phyloP scores from a whole-genome alignment of 2,329 filamentous ascomycete genomes.

The Chaetomium olivaceum region DNA sequence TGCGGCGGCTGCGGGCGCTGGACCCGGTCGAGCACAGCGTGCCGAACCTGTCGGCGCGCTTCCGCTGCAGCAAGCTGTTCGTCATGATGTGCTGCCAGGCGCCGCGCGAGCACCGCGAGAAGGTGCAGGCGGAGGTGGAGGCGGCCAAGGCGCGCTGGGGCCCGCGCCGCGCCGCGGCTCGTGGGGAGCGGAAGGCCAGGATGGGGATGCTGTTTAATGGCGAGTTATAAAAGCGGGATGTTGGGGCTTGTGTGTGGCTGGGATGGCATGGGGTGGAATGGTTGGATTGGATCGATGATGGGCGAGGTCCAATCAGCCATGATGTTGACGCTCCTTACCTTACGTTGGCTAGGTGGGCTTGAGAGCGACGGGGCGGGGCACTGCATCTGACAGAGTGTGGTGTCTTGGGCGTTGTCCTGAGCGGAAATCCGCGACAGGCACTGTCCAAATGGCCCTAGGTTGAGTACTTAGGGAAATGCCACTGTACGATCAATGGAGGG shows the following conservation, averaged over 20 bases:
- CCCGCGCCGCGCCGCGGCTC: slow-evolving; percentile 53
- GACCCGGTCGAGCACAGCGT: slow-evolving; percentile 61
- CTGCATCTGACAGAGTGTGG: neutral
- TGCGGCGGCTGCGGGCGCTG: slow-evolving; percentile 53
- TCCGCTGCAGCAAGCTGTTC: slow-evolving; percentile 57
- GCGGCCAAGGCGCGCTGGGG: slow-evolving; percentile 55
- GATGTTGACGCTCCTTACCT: too few species aligned
- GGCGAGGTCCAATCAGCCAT: too few species aligned
- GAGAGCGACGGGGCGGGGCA: neutral
- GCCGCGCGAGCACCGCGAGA: slow-evolving; percentile 47
- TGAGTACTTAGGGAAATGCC: neutral
- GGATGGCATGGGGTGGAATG: neutral
- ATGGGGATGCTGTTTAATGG: slow-evolving; percentile 54
- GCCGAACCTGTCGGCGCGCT: slow-evolving; percentile 53
- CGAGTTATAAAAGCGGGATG: slow-evolving; percentile 44
- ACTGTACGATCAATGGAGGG: slow-evolving; percentile 16
- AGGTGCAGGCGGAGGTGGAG: slow-evolving; percentile 31
- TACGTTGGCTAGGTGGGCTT: too few species aligned
- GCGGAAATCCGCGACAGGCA: neutral
- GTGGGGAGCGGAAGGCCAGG: slow-evolving; percentile 57
- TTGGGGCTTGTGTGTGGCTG: neutral
- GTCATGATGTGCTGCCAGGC: slow-evolving; percentile 59
- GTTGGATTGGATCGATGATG: neutral
- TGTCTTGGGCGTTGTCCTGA: neutral
- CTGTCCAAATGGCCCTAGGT: neutral